Evolutionary conservation across 768 basidiomycete genomes (phyloP).

Genomic region (Mrakia gelida): DNA sequence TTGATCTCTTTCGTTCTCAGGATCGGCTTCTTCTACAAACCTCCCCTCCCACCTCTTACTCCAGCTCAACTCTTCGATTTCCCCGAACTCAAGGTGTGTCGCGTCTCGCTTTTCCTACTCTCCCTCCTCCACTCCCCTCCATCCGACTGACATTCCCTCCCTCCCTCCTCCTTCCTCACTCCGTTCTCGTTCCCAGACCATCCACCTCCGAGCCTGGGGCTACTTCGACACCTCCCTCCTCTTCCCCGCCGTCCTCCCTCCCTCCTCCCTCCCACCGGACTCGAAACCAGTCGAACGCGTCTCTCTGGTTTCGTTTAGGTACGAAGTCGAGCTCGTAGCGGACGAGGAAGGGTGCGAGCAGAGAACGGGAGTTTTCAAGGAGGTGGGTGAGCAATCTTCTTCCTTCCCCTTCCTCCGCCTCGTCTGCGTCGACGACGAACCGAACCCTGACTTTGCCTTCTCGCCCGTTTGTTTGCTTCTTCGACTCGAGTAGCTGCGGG

Average conservation of each 20-base stretch:
- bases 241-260: neutral
- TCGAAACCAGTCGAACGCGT: neutral
- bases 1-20: neutral
- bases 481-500: neutral
- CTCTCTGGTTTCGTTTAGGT: neutral
- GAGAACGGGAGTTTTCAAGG: neutral
- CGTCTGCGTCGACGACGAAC: neutral
- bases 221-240: slow-evolving; percentile 9
- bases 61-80: neutral
- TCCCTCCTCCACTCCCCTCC: neutral
- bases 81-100: neutral
- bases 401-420: too few species aligned
- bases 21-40: neutral
- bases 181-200: neutral
- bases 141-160: neutral
- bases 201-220: neutral
- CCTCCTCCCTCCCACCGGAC: neutral
- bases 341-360: neutral
- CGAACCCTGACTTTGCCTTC: neutral
- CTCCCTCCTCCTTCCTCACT: neutral
- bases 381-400: neutral
- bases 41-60: neutral
- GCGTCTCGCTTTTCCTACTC: too few species aligned
- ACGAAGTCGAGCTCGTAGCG: neutral
- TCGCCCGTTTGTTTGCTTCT: neutral